Conservation (phyloP, 495 filamentous ascomycete species). For the Aspergillus conjunctus region DNA sequence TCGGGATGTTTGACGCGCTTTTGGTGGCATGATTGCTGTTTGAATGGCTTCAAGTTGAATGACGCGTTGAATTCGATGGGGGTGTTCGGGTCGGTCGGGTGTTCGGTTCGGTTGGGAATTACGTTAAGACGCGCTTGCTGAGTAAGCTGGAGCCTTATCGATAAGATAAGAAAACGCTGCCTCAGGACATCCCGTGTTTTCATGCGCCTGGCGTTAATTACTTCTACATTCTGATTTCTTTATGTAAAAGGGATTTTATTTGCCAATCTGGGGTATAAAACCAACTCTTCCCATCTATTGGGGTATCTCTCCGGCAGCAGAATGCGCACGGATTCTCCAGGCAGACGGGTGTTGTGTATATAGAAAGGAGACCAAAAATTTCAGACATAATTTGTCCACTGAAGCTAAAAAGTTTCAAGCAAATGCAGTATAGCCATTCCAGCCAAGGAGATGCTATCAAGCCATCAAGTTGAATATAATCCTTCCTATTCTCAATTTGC, state of each 20-base stretch:
- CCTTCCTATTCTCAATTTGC: slow-evolving; percentile 14
- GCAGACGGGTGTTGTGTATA: slow-evolving; percentile 4
- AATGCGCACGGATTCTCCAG: slow-evolving; percentile 10
- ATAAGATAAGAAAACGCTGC: slow-evolving; percentile 18
- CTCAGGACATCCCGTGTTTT: neutral
- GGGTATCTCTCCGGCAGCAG: slow-evolving; percentile 18
- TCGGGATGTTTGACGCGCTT: no score
- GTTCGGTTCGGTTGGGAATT: no score
- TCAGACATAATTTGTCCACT: neutral
- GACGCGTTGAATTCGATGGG: no score
- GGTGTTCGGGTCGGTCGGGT: no score
- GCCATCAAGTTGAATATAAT: neutral
- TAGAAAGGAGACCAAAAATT: slow-evolving; percentile 1
- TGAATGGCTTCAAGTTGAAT: neutral
- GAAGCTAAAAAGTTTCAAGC: neutral
- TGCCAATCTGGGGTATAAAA: slow-evolving; percentile 1
- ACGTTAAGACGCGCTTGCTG: slow-evolving; percentile 17
- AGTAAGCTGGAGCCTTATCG: slow-evolving; percentile 24
- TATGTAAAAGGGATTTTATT: neutral
- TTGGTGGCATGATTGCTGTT: no score
- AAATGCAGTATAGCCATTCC: neutral
- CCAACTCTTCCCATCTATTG: slow-evolving; percentile 16
- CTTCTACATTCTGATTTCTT: neutral
- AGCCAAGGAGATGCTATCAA: neutral
- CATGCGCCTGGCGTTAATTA: neutral